Base-by-base conservation (phyloP, 2,329 filamentous ascomycete species). In the Aspergillus amoenus region DNA sequence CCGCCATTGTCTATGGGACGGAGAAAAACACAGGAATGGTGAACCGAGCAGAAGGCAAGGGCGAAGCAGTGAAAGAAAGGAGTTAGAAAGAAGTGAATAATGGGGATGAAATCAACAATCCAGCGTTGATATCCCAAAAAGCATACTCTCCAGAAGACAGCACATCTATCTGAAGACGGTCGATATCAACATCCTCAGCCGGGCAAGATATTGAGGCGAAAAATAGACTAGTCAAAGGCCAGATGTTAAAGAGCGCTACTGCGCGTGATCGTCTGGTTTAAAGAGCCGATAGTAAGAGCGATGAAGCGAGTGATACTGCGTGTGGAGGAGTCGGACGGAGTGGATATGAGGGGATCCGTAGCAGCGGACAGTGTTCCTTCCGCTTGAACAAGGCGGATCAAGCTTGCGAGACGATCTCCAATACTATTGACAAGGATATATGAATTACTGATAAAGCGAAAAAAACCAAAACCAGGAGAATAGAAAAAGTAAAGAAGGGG, bases 1-100 rank as follows among this genome's bases (percentile, higher is more conserved):
- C 66, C 55, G 65, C 62, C 71, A 73, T 73, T 45, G 47, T 61
- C 56, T 49, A 56, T 22, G 17, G 44, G 12, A 47, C 37, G 21
- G 9, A 37, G 32, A 12, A 34, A 41, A 12, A 34, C 8, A 30
- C 42, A 24, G 39, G 32, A 17, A 34, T 30, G 42, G 41, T 12
- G 39, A 22, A 3, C 30, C 12, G 30, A 21, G 46, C 34, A 40
- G 24, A 32, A 44, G 42, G 15, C 40, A 41, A 46, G 32, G 8
- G 47, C 30, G 18, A 42, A 55, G 41, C 50, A 46, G 27, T 49
- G 18, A 56, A 47, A 49, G 30, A 43, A 34, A 32, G 47, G 39
- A 22, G 44, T 41, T n/a, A 32, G 22, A 22, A 4, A 22, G 13
- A 13, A 24, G 22, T 12, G 22, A 42, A 42, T 37, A 48, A 43